Conservation (phyloP, 1,139 yeast species). For the Casaregolazyma suthepensis region DNA sequence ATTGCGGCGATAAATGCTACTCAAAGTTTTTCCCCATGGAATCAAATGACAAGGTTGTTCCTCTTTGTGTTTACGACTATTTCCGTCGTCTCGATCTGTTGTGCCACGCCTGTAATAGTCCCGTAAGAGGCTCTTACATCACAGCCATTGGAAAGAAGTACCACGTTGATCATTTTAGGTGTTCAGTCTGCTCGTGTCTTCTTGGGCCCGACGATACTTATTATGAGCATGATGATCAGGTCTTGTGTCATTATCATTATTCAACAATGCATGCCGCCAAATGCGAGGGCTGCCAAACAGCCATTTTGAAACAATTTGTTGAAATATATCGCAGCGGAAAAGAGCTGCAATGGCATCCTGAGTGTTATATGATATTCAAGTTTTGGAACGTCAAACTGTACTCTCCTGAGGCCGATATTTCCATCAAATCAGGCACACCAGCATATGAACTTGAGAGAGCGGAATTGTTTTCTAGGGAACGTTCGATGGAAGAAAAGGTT, state of each 20-base stretch:
- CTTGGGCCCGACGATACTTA: constrained; percentile 91
- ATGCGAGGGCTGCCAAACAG: constrained; percentile 90
- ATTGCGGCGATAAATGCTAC: constrained; percentile 72
- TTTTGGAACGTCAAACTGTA: constrained; percentile 81
- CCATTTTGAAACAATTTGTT: constrained; percentile 89
- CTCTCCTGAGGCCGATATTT: constrained; percentile 24
- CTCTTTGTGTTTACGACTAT: constrained; percentile 90
- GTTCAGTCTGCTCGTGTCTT: constrained; percentile 79
- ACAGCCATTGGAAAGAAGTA: constrained; percentile 90
- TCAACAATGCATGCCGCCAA: constrained; percentile 77
- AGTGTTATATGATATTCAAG: constrained; percentile 95
- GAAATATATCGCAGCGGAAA: constrained; percentile 91
- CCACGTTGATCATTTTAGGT: constrained; percentile 92
- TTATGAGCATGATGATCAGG: constrained; percentile 77
- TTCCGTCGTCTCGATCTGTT: constrained; percentile 76
- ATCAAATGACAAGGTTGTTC: constrained; percentile 50
- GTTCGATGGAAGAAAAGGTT: constrained; percentile 58
- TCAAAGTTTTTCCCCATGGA: constrained; percentile 60
- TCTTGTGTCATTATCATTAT: constrained; percentile 90
- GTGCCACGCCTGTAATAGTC: constrained; percentile 78
- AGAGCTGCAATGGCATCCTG: constrained; percentile 98
- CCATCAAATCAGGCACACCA: constrained; percentile 19
- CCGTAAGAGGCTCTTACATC: constrained; percentile 87
- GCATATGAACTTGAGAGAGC: constrained; percentile 40
- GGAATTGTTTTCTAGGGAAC: constrained; percentile 52